Base-by-base conservation (phyloP, 768 basidiomycete species). In the Panaeolus cyanescens region DNA sequence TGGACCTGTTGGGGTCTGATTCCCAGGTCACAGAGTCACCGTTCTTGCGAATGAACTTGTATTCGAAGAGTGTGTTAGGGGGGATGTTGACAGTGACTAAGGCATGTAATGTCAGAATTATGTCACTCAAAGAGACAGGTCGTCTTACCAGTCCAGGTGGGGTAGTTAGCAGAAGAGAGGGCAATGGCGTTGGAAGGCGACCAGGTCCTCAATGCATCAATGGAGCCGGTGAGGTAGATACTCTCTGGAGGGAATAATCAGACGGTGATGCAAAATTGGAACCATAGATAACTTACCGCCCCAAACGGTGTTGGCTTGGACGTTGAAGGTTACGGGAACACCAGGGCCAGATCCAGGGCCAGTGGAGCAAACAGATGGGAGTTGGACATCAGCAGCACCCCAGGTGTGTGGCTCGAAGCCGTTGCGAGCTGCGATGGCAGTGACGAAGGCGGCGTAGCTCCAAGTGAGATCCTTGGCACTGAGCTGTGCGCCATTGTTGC, bases 381-480 rank as follows among this genome's bases (percentile, higher is more conserved):
- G 79, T 3, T 71, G 67, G 59, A 91, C 64, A 5, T 83, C 85
- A 15, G 73, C 66, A 8, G 91, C 91, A 32, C 89, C 90, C 91
- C 91, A 91, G 66, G 83, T 82, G 0, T 75, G 75, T 4, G 83
- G 77, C 1, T 75, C 67, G 39, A 74, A 68, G 1, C 88, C 87
- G 7, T 70, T 75, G 19, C 85, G 79, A 1, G 88, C 85, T n/a
- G 79, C 77, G 64, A 87, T 86, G 12, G 77, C 85, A 0, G 90
- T 90, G 57, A 92, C 70, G 0, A 84, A 80, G 32, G 87, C 78
- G 1, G 90, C 90, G 66, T 91, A 92, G 66, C 85, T 88, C 91
- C 90, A 92, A 0, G 90, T 91, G 58, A 92, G 76, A 69, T 92
- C 85, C 9, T 69, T 71, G 2, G 90, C 90, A 69, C 87, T 87